phyloP scores from a whole-genome alignment of 2,329 filamentous ascomycete species.

The Scopulariopsis brevicaulis region DNA sequence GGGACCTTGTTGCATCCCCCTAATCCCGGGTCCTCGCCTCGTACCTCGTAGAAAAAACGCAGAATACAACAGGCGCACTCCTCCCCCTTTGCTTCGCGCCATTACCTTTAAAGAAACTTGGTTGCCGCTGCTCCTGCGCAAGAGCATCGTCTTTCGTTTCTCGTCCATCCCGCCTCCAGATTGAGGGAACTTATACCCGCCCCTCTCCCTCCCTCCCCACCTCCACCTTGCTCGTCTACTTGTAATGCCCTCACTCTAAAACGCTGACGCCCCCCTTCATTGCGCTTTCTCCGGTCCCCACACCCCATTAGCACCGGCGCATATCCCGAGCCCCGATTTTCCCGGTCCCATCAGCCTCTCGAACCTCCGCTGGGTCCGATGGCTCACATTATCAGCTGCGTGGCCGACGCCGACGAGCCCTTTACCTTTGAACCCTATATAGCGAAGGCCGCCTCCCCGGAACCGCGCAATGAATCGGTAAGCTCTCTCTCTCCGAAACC shows the following conservation, averaged over 20 bases:
- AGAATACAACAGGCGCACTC: too few relatives aligned
- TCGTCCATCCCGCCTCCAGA: neutral
- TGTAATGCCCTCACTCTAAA: neutral
- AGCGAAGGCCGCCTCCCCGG: conserved; percentile 5
- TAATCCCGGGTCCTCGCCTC: neutral
- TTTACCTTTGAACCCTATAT: conserved; percentile 2
- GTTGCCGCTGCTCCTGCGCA: neutral
- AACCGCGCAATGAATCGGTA: conserved; percentile 5
- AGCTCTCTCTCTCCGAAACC: conserved; percentile 1
- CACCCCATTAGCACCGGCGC: conserved; percentile 2
- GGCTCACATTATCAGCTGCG: conserved; percentile 6
- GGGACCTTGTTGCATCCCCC: neutral
- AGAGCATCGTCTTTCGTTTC: conserved; percentile 2
- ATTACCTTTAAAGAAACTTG: neutral
- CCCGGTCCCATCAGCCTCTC: neutral
- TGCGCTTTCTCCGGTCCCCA: neutral
- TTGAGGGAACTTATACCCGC: conserved; percentile 3
- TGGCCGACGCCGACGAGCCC: conserved; percentile 5
- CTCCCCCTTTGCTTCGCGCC: too few relatives aligned
- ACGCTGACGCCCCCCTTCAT: conserved; percentile 1
- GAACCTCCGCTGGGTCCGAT: conserved; percentile 1
- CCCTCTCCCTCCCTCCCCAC: neutral
- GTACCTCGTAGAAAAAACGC: neutral
- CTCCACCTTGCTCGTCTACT: neutral
- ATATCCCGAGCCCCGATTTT: conserved; percentile 4